Conservation (phyloP, 371 early-diverging fungal genomes). For the Apophysomyces elegans region DNA sequence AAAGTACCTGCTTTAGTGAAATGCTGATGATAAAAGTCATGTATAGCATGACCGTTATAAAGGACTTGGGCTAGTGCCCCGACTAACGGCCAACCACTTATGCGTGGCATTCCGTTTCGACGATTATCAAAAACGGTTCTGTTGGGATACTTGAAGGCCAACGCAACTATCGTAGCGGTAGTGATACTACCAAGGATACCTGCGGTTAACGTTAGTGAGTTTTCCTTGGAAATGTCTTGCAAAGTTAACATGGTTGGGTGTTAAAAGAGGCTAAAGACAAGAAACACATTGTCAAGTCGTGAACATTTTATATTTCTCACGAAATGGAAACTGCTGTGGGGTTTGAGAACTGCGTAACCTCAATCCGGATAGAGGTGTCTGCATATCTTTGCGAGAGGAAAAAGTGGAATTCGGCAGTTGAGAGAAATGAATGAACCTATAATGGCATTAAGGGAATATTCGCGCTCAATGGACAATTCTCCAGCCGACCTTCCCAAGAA, state of each 20-base stretch:
- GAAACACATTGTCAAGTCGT: background rate
- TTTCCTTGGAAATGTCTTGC: background rate
- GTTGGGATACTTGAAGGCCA: slow-evolving; percentile 39
- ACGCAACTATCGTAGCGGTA: slow-evolving; percentile 16
- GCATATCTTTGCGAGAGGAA: background rate
- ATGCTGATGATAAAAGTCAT: slow-evolving; percentile 22
- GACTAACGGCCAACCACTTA: slow-evolving; percentile 34
- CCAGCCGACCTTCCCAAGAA: background rate
- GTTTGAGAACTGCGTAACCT: too few species aligned
- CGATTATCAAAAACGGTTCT: slow-evolving; percentile 41
- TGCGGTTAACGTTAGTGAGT: background rate
- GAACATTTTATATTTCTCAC: too few species aligned
- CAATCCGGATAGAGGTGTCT: background rate
- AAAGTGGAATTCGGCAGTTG: background rate
- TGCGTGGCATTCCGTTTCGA: slow-evolving; percentile 28
- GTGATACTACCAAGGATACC: slow-evolving; percentile 14
- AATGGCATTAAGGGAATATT: background rate
- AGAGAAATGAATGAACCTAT: background rate
- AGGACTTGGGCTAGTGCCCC: slow-evolving; percentile 30
- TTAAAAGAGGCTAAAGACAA: background rate
- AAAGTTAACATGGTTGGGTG: background rate
- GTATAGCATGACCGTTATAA: slow-evolving; percentile 20
- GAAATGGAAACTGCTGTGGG: too few species aligned
- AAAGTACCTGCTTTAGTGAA: slow-evolving; percentile 16
- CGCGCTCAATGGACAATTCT: background rate